Conservation (phyloP, 1,284 basidiomycete species). For the Ustilago curta region DNA sequence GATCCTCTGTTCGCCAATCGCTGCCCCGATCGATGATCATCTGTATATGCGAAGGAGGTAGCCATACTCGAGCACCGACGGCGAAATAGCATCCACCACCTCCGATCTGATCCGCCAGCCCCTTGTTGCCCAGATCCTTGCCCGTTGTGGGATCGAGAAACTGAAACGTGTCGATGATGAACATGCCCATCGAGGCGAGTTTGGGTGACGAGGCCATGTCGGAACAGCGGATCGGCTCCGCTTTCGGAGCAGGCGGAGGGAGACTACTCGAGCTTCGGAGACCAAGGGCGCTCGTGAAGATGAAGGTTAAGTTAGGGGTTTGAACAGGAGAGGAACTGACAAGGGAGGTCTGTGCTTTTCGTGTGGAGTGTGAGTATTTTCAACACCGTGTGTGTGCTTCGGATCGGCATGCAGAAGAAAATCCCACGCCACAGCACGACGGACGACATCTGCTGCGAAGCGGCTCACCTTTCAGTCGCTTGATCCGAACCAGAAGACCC, state of each 20-base stretch:
- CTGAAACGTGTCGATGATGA: conserved; percentile 56
- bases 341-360: conserved; percentile 3
- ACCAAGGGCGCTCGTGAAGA: background rate
- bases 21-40: conserved; percentile 86
- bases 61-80: conserved; percentile 84
- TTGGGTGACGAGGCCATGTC: background rate
- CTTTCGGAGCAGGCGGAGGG: background rate
- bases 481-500: conserved; percentile 19
- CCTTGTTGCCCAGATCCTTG: conserved; percentile 38
- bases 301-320: background rate
- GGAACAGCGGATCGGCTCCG: too few species aligned
- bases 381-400: background rate
- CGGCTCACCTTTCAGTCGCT: background rate
- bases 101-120: conserved; percentile 77
- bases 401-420: background rate
- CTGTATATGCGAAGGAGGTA: conserved; percentile 27
- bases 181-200: conserved; percentile 56
- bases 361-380: too few species aligned
- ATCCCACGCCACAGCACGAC: background rate
- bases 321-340: background rate
- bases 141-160: conserved; percentile 31
- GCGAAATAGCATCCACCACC: conserved; percentile 80
- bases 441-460: background rate
- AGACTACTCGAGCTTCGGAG: background rate
- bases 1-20: conserved; percentile 79